Conservation (phyloP, 208 protist species). For the Leishmania tropica region DNA sequence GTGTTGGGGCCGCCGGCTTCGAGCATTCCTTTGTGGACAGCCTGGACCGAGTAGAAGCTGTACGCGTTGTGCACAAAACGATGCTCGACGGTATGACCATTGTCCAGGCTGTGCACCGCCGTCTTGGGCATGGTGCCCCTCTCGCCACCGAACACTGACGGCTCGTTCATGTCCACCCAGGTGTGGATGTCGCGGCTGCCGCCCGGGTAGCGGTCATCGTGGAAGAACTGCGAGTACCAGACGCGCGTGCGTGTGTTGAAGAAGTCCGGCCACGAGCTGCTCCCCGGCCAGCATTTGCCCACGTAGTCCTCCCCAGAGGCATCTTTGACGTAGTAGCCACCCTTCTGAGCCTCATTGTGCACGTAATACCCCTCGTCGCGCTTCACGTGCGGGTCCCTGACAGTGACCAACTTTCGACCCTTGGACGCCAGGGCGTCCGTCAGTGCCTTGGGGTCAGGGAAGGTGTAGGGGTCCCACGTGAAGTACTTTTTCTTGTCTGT, state of each 20-base stretch:
- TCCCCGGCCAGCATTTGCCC: constrained; percentile 98
- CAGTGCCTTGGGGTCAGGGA: constrained; percentile 94
- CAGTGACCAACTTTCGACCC: constrained; percentile 96
- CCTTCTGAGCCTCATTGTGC: constrained; percentile 73
- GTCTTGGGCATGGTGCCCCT: constrained; percentile 96
- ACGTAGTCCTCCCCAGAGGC: constrained; percentile 79
- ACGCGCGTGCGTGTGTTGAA: constrained; percentile 88
- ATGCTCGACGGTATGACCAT: constrained; percentile 85
- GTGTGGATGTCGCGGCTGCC: constrained; percentile 93
- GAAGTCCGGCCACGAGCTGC: constrained; percentile 95
- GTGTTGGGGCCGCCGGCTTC: constrained; percentile 42
- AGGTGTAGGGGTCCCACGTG: constrained; percentile 97
- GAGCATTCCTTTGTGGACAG: constrained; percentile 90
- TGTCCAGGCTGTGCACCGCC: constrained; percentile 78
- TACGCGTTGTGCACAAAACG: constrained; percentile 99
- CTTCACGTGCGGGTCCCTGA: constrained; percentile 99
- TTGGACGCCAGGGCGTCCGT: constrained; percentile 87
- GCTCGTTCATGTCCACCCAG: constrained; percentile 99
- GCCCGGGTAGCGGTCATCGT: constrained; percentile 88
- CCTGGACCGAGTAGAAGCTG: constrained; percentile 89
- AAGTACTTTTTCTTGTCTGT: constrained; percentile 99
- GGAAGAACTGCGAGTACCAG: constrained; percentile 94
- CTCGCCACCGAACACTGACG: constrained; percentile 96
- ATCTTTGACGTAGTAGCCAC: constrained; percentile 92
- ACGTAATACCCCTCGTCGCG: constrained; percentile 78